Conservation (phyloP, 306 rosid genomes). For the Carpinus viminea region DNA sequence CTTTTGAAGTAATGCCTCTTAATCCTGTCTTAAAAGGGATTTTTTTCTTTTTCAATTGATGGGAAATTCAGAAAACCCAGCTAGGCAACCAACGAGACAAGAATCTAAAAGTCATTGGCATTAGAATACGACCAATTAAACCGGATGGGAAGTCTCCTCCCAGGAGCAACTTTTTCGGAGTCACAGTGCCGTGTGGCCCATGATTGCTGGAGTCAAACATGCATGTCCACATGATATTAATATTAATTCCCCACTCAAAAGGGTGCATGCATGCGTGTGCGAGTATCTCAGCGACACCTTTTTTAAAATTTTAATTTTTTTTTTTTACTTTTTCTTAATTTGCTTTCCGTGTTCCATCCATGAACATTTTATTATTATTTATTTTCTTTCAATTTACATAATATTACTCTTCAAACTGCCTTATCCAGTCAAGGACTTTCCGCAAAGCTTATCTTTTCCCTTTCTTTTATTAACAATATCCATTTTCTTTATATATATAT, state of each 20-base stretch:
- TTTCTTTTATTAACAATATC: too few species aligned
- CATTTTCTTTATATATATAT: neutral
- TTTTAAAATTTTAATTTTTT: too few species aligned
- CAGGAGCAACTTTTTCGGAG: neutral
- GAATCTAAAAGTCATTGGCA: neutral
- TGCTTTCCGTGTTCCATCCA: neutral
- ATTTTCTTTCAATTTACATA: too few species aligned
- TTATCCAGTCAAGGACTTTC: conserved; percentile 10
- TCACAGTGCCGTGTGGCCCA: neutral
- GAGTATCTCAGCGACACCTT: neutral
- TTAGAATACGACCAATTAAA: neutral
- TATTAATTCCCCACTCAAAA: neutral
- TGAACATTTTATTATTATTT: neutral
- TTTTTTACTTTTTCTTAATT: neutral
- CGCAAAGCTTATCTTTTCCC: too few species aligned
- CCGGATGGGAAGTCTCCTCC: conserved; percentile 2
- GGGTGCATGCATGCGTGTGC: conserved; percentile 11
- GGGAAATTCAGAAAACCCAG: too few species aligned
- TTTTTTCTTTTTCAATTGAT: too few species aligned
- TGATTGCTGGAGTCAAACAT: conserved; percentile 6
- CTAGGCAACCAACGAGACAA: too few species aligned
- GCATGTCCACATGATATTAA: neutral
- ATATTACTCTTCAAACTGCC: neutral
- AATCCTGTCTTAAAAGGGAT: too few species aligned
- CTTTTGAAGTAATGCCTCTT: too few species aligned